Evolutionary conservation across 805 yeast species (phyloP).

Genomic region (Kodamaea nitidulidarum): DNA sequence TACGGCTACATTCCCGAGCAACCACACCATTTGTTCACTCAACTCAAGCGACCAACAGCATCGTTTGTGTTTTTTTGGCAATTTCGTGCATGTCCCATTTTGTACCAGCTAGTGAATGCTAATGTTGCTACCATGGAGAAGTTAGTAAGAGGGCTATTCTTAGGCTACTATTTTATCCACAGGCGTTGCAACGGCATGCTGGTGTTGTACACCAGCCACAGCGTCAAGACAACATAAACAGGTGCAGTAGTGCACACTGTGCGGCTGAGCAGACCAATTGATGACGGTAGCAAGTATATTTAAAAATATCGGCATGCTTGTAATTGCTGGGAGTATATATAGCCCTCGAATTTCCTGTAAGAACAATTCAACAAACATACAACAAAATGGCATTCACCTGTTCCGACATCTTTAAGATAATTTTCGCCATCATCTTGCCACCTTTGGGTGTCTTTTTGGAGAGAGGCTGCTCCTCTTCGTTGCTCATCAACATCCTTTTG

Average conservation of each 20-base stretch:
- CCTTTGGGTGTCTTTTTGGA: conserved; percentile 62
- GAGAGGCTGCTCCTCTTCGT: conserved; percentile 47
- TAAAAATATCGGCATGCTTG: not conserved
- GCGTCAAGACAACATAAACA: not conserved
- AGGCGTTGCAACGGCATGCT: no score
- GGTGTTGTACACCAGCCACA: no score
- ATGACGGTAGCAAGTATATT: conserved; percentile 2
- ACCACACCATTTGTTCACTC: no score
- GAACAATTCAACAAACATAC: conserved; percentile 6
- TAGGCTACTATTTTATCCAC: no score
- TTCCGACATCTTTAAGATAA: conserved; percentile 50
- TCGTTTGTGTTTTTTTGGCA: no score
- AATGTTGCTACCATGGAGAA: no score
- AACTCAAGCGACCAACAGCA: no score
- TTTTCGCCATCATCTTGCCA: conserved; percentile 51
- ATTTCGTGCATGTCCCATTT: no score
- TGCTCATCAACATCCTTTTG: conserved; percentile 55
- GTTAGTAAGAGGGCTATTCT: no score
- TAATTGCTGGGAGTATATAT: not conserved
- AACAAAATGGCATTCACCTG: conserved; percentile 47
- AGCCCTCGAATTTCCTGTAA: not conserved
- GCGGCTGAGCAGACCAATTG: not conserved
- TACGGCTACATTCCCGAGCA: no score
- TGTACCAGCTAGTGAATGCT: no score
- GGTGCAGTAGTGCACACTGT: not conserved